Evolutionary conservation across 345 rosid genomes (phyloP), one percentile per base, ranked within the genome.

Genomic region (Dipteronia dyeriana): DNA sequence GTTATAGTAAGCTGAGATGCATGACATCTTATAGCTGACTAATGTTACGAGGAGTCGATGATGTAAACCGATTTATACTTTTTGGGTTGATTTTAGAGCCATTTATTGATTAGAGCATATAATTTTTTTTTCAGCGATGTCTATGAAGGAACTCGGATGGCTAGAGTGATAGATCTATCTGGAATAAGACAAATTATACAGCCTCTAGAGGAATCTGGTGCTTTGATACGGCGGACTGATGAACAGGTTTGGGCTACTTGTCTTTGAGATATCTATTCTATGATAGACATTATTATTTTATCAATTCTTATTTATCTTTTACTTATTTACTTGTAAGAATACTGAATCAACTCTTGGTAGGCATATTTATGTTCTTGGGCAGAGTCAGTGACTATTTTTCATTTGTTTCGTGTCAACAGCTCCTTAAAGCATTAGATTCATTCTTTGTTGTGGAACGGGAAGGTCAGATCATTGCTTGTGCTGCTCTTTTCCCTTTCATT

Each of bases 381-480:
- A 23, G 6, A 34, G 54, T 66, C 22, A 41, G 20, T 66, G 43
- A 67, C 23, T 70, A 61, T 19, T 73, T 81, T 62, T 77, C 54
- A 45, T 26, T 56, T 63, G 39, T 57, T 66, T 67, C 47, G 49
- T 78, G 74, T 49, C 76, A 75, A 26, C 82, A 96, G 99, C 80
- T 95, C 79, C 90, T 87, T n/a, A 82, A 82, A 75, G 87, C 87
- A 39, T 75, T 94, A 83, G 84, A 90, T 43, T 89, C 91, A 17
- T 93, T 87, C 74, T 54, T 80, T 75, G 97, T 93, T 67, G 86
- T 93, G 84, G 99, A 95, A 84, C 86, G 98, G 66, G 98, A 94
- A 87, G 97, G 98, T 63, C 97, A 95, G 78, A 82, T 95, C 51
- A 92, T 95, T 16, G 98, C 98, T 54, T 92, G 97, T 81, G 97